A percentile compares a stretch with the other conserved stretches of the same genome.
Conservation (phyloP, 176 grass and related monocot species). For the Oropetium thomaeum region DNA sequence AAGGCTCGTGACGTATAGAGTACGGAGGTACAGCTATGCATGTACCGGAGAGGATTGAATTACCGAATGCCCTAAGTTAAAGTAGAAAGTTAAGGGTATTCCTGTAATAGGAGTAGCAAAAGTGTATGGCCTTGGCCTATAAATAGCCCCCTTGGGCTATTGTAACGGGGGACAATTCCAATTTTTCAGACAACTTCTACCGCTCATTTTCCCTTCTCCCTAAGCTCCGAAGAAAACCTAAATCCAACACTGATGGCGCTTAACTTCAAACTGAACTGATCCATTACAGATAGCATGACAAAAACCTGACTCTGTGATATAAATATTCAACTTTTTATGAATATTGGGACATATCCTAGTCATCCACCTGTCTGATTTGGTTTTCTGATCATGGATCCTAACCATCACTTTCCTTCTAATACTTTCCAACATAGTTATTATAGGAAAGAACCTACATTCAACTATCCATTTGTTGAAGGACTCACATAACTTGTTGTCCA, state of each 20-base stretch:
- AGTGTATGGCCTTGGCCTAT: too few species aligned
- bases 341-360: background rate
- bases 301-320: background rate
- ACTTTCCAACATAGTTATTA: background rate
- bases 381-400: background rate
- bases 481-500: background rate
- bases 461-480: background rate
- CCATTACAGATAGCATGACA: background rate
- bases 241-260: background rate
- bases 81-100: too few species aligned
- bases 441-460: background rate
- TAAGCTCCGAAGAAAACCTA: too few species aligned
- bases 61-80: too few species aligned
- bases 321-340: background rate
- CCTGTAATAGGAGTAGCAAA: too few species aligned
- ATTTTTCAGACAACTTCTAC: too few species aligned
- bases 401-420: background rate
- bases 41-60: too few species aligned
- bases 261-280: background rate
- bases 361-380: background rate
- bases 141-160: too few species aligned
- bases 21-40: too few species aligned
- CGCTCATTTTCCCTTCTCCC: too few species aligned
- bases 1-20: too few species aligned
- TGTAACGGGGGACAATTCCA: too few species aligned